phyloP scores from a whole-genome alignment of 352 stramenopile species.

The Phytophthora ramorum region DNA sequence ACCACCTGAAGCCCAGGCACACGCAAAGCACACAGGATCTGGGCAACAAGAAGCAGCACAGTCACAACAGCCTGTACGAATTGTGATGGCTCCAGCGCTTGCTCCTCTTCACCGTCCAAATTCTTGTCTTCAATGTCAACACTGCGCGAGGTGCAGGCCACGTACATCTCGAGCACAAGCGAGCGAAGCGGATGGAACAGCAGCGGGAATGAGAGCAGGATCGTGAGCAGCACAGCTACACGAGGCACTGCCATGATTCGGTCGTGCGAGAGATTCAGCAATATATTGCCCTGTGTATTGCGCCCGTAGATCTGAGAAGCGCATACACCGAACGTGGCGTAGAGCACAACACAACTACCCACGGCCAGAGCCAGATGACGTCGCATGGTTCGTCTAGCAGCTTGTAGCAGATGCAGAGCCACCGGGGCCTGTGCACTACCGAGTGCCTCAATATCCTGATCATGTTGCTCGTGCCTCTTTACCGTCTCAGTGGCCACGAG shows the following conservation, averaged over 20 bases:
- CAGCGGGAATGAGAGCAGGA: slow-evolving; percentile 79
- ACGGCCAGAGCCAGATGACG: slow-evolving; percentile 54
- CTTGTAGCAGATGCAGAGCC: slow-evolving; percentile 22
- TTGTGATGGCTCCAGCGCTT: slow-evolving; percentile 21
- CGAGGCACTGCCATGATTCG: slow-evolving; percentile 75
- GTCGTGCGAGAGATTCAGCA: slow-evolving; percentile 79
- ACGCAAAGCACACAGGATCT: slow-evolving; percentile 58
- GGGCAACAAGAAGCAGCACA: slow-evolving; percentile 48
- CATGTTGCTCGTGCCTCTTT: slow-evolving; percentile 10
- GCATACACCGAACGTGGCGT: slow-evolving; percentile 69
- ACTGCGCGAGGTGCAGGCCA: slow-evolving; percentile 25
- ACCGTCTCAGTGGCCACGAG: slow-evolving; percentile 43
- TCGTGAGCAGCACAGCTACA: slow-evolving; percentile 72
- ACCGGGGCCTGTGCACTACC: slow-evolving; percentile 18
- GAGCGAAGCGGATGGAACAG: slow-evolving; percentile 75
- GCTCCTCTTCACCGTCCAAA: slow-evolving; percentile 9
- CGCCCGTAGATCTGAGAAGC: slow-evolving; percentile 67
- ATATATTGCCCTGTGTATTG: slow-evolving; percentile 73
- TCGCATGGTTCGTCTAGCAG: slow-evolving; percentile 49
- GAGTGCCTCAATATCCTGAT: slow-evolving; percentile 17
- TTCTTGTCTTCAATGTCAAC: neutral
- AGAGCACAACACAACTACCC: slow-evolving; percentile 57
- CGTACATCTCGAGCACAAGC: slow-evolving; percentile 68
- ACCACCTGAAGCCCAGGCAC: slow-evolving; percentile 73
- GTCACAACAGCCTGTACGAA: slow-evolving; percentile 46